Evolutionary conservation across 257 asterid species (phyloP), one percentile per base, ranked within the genome.

Genomic region (Solanum sparsipilum): DNA sequence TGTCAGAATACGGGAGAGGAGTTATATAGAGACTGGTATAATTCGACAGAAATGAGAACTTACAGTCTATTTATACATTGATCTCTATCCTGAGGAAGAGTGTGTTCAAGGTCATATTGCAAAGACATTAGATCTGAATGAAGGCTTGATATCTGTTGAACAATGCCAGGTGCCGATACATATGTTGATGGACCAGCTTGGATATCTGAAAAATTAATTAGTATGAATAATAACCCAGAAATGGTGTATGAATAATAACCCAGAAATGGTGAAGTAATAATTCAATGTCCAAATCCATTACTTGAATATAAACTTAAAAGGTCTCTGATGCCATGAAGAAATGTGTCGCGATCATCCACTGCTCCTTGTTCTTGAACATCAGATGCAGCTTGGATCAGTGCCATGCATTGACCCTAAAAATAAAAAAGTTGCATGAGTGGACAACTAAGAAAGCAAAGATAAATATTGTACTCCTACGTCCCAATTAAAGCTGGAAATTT

Each of bases 331-430:
- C 99, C 98, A 90, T 97, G 99, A 86, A 97, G 94, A 89, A 95
- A 94, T 86, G 98, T 95, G 91, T 96, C 99, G 48, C 98, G 95
- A 87, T 97, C 99, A 91, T 97, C 99, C 52, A 97, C 98, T 84
- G 98, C 99, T 84, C 99, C 99, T 92, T 97, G 99, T 92, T 97
- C 99, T 32, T 95, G 96, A 32, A 93, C 93, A 89, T 96, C 99
- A 89, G 98, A 93, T 86, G 98, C 95, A 89, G 99, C 98, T 92
- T 93, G 95, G 91, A 91, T 92, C 94, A 97, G 91, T 89, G 98
- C 93, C 92, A 93, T 87, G 87, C 95, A 97, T 85, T 93, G 98
- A 88, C 94, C 95, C 99, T 97, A 82, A 20, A 82, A 20, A 84
- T 15, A 39, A 89, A 71, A 84, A 16, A 90, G 65, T 74, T 60